Conservation (phyloP, 257 asterid genomes). For the Jacaranda mimosifolia region DNA sequence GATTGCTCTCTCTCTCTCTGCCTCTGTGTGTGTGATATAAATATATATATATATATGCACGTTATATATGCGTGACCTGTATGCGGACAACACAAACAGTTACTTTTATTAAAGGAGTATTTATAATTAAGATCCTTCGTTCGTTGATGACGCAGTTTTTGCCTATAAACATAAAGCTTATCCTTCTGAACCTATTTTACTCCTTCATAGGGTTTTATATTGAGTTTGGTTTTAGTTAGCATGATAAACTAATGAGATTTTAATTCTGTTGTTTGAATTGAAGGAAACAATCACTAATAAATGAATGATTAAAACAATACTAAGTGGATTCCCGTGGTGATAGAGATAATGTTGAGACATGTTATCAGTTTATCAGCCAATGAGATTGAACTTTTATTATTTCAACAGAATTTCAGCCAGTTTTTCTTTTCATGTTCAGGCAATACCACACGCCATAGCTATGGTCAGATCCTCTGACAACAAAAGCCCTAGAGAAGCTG, state of each 20-base stretch:
- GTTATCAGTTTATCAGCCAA: conserved; percentile 6
- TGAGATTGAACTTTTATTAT: conserved; percentile 17
- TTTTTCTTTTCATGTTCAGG: conserved; percentile 58
- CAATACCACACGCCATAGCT: conserved; percentile 94
- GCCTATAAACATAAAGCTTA: conserved; percentile 15
- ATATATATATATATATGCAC: too few relatives aligned
- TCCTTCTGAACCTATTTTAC: conserved; percentile 22
- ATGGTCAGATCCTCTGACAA: conserved; percentile 84
- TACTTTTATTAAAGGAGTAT: background rate
- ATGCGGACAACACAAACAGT: background rate
- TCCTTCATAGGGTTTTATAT: conserved; percentile 22
- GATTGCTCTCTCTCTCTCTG: background rate
- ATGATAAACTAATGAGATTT: conserved; percentile 15
- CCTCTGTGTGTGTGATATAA: background rate
- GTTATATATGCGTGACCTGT: background rate
- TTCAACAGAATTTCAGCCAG: conserved; percentile 22
- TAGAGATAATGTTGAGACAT: conserved; percentile 13
- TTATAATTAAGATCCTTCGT: background rate
- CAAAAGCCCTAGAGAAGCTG: conserved; percentile 98
- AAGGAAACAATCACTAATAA: background rate
- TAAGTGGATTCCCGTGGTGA: background rate
- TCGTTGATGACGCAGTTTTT: background rate
- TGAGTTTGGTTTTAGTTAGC: conserved; percentile 26
- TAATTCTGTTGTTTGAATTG: conserved; percentile 19
- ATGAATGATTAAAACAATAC: background rate